Evolutionary conservation across 768 basidiomycete genomes (phyloP).

Genomic region (Rhizopogon rudus): DNA sequence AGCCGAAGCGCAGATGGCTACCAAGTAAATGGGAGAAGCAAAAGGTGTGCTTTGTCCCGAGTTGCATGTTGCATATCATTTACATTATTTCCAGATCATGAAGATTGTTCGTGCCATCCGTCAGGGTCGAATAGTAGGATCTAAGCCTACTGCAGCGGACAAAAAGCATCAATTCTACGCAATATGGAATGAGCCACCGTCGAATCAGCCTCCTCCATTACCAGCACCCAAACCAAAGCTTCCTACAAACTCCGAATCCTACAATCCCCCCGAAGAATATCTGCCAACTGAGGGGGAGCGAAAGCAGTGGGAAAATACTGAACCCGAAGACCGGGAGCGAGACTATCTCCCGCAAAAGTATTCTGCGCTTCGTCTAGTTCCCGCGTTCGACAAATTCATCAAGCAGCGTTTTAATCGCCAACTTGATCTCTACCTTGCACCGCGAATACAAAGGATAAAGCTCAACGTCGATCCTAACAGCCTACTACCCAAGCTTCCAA

Average conservation of each 20-base stretch:
- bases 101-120: constrained; percentile 99
- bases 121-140: constrained; percentile 88
- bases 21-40: constrained; percentile 99
- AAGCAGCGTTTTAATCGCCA: constrained; percentile 92
- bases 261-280: constrained; percentile 98
- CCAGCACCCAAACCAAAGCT: constrained; percentile 89
- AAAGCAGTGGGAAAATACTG: constrained; percentile 74
- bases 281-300: constrained; percentile 81
- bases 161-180: constrained; percentile 70
- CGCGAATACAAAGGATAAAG: constrained; percentile 80
- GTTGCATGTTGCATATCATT: constrained; percentile 1
- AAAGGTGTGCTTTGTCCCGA: constrained; percentile 54
- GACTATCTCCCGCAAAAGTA: constrained; percentile 89
- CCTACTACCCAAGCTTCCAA: constrained; percentile 91
- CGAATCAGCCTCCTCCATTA: constrained; percentile 76
- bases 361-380: constrained; percentile 80
- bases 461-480: constrained; percentile 90
- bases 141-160: constrained; percentile 73
- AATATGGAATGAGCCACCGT: constrained; percentile 84
- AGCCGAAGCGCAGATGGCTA: constrained; percentile 95
- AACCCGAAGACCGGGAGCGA: constrained; percentile 85
- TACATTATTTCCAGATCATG: constrained; percentile 67
- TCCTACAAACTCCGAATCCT: constrained; percentile 94
- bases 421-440: constrained; percentile 94
- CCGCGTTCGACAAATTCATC: constrained; percentile 87